Conservation (phyloP, 208 protist genomes). For the Trichomonas gallinae region DNA sequence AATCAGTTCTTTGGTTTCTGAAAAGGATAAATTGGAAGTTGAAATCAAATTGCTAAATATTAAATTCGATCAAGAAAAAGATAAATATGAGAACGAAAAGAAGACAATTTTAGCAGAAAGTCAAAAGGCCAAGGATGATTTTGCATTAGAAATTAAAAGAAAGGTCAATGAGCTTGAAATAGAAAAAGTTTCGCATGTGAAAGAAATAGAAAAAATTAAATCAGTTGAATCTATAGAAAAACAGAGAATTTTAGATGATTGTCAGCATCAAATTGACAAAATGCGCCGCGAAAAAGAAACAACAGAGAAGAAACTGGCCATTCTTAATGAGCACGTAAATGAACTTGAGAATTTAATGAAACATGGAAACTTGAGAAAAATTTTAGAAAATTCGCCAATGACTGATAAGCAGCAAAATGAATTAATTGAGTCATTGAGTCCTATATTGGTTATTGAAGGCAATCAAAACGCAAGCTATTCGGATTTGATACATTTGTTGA, state of each 20-base stretch:
- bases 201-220: background rate
- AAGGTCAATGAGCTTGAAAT: too few relatives aligned
- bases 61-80: background rate
- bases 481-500: background rate
- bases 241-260: background rate
- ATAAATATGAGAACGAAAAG: background rate
- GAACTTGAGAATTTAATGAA: background rate
- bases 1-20: background rate
- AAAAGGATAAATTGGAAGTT: background rate
- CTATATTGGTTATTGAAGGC: background rate
- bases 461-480: background rate
- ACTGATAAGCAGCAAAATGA: background rate
- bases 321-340: background rate
- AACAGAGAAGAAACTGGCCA: background rate
- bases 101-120: too few relatives aligned
- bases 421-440: background rate
- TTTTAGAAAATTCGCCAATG: too few relatives aligned
- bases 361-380: too few relatives aligned
- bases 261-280: background rate
- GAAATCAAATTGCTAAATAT: background rate
- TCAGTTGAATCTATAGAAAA: background rate
- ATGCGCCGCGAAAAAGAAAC: background rate
- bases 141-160: too few relatives aligned
- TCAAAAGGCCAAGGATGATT: too few relatives aligned
- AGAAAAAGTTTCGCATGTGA: too few relatives aligned